These are phyloP conservation scores for Colletotrichum lentis DNA, from an alignment of 2,329 filamentous ascomycete species.

Conservation along the genomic window DNA sequence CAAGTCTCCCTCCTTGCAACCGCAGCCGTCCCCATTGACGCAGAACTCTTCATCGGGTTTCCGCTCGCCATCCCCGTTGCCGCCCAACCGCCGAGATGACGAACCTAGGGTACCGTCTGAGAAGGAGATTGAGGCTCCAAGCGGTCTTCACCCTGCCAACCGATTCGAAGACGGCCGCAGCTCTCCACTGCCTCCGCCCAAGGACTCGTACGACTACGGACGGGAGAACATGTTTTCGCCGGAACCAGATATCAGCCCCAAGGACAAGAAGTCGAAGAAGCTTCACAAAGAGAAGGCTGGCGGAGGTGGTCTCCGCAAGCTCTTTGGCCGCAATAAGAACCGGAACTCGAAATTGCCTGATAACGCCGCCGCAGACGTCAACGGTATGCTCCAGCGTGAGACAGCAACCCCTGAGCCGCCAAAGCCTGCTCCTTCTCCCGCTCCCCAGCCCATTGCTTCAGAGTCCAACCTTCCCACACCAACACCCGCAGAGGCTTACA, in stretches of 20 bases:
- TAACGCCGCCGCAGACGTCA: conserved; percentile 60
- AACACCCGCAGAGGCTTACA: conserved; percentile 36
- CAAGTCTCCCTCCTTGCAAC: conserved; percentile 48
- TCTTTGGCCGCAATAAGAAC: conserved; percentile 72
- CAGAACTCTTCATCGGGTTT: conserved; percentile 37
- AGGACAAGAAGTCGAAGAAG: conserved; percentile 60
- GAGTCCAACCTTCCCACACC: conserved; percentile 38
- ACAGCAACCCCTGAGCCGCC: conserved; percentile 40
- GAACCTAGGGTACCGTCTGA: conserved; percentile 45
- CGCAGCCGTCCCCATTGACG: conserved; percentile 42
- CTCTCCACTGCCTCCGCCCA: conserved; percentile 52
- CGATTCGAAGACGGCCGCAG: conserved; percentile 46
- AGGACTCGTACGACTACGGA: conserved; percentile 47
- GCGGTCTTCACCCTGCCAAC: conserved; percentile 49
- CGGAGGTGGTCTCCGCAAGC: conserved; percentile 66
- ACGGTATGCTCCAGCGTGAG: conserved; percentile 58
- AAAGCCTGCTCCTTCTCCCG: conserved; percentile 40
- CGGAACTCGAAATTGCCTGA: conserved; percentile 65
- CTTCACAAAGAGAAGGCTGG: conserved; percentile 61
- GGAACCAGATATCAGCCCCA: conserved; percentile 53
- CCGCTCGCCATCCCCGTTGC: conserved; percentile 22
- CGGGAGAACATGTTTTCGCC: conserved; percentile 53
- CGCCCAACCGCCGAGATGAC: conserved; percentile 28
- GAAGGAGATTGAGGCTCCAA: conserved; percentile 49
- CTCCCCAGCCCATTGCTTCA: conserved; percentile 37